Conservation (phyloP, 192 early-diverging fungal genomes). For the Backusella australiensis region DNA sequence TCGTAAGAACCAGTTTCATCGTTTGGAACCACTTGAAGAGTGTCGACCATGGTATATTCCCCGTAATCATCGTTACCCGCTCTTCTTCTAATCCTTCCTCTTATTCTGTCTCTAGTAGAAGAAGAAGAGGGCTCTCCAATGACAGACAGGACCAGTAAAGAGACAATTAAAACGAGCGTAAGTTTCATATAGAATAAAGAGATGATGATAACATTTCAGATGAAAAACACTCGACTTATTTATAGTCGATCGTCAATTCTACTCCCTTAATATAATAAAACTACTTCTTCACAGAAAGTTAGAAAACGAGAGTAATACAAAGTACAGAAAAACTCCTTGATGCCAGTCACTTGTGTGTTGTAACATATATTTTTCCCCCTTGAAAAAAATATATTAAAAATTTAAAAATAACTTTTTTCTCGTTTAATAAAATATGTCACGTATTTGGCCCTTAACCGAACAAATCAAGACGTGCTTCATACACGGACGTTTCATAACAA, state of each 20-base stretch:
- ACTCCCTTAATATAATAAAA: not conserved
- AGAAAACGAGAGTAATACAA: not conserved
- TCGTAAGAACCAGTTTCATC: not conserved
- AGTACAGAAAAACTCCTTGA: not conserved
- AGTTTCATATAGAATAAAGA: not conserved
- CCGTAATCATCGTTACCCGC: not conserved
- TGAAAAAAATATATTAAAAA: not conserved
- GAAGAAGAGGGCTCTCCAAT: not conserved
- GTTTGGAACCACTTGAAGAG: not conserved
- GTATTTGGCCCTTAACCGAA: constrained; percentile 3
- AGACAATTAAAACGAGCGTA: not conserved
- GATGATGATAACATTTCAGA: not conserved
- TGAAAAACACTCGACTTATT: not conserved
- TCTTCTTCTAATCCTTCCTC: not conserved
- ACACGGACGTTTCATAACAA: constrained; percentile 2
- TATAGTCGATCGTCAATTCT: not conserved
- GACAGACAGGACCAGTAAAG: not conserved
- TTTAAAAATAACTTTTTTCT: not conserved
- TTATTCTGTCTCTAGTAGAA: not conserved
- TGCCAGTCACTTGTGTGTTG: not conserved
- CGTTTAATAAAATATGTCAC: not conserved
- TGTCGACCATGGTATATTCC: not conserved
- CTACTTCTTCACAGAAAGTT: not conserved
- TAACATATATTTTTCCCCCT: not conserved
- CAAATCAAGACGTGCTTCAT: constrained; percentile 6